Percentiles rank a stretch among this genome's conserved stretches.
These are phyloP conservation scores for Diplocarpon mali DNA, from an alignment of 2,329 filamentous ascomycete genomes.

Conservation along the genomic window DNA sequence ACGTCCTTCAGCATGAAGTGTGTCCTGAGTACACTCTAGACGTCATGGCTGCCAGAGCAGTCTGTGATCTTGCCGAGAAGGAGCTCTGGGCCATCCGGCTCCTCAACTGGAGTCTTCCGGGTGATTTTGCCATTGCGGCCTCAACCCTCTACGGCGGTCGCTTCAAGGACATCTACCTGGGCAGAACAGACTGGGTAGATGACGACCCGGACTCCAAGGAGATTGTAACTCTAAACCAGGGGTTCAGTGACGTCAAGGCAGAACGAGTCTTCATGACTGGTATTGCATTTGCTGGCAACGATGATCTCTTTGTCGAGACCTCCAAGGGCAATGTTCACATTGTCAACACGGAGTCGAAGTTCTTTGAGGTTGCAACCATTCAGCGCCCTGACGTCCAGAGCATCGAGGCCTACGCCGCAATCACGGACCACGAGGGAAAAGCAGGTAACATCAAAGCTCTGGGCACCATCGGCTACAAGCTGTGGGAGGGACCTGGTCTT, in stretches of 20 bases:
- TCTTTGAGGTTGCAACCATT: constrained; percentile 49
- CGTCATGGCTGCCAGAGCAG: constrained; percentile 49
- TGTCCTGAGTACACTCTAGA: constrained; percentile 69
- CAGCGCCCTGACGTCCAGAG: constrained; percentile 33
- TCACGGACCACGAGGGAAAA: constrained; percentile 28
- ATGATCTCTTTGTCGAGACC: constrained; percentile 26
- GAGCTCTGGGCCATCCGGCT: constrained; percentile 54
- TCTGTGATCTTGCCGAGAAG: constrained; percentile 55
- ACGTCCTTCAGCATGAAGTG: constrained; percentile 72
- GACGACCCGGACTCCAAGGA: constrained; percentile 19
- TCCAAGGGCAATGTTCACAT: constrained; percentile 31
- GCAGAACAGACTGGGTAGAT: constrained; percentile 8
- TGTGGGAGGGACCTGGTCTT: constrained; percentile 30
- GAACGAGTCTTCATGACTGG: constrained; percentile 34
- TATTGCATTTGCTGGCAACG: constrained; percentile 30
- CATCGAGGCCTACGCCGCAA: constrained; percentile 34
- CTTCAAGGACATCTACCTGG: constrained; percentile 13
- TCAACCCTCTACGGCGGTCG: constrained; percentile 53
- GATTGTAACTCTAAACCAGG: constrained; percentile 15
- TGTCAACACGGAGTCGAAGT: constrained; percentile 38
- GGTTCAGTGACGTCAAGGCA: constrained; percentile 29
- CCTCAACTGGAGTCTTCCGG: constrained; percentile 49
- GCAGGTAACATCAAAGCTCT: constrained; percentile 30
- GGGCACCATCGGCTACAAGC: constrained; percentile 35
- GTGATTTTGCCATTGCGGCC: constrained; percentile 69